Conservation (phyloP, 1,284 basidiomycete species). For the Uromyces viciae-fabae region DNA sequence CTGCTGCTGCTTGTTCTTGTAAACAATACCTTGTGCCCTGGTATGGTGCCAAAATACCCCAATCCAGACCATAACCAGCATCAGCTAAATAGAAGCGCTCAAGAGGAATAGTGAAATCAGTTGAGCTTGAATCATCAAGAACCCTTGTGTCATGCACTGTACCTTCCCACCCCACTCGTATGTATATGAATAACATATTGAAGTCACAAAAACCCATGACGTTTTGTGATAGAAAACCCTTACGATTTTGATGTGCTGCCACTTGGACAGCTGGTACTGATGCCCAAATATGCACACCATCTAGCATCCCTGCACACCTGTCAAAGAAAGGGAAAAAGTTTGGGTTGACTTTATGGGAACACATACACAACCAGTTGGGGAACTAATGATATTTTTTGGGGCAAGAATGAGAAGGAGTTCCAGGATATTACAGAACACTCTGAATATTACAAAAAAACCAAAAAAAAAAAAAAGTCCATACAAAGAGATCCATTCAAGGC, state of each 20-base stretch:
- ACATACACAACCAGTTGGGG: too few relatives aligned
- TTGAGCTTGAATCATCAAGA: conserved; percentile 49
- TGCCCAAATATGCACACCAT: conserved; percentile 56
- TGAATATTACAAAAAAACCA: too few relatives aligned
- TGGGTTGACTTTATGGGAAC: too few relatives aligned
- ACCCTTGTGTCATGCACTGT: conserved; percentile 54
- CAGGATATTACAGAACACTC: too few relatives aligned
- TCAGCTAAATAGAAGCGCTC: conserved; percentile 57
- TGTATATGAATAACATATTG: conserved; percentile 54
- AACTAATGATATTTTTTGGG: too few relatives aligned
- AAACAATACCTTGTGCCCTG: conserved; percentile 48
- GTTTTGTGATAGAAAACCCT: conserved; percentile 56
- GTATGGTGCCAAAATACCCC: conserved; percentile 52
- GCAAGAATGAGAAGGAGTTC: too few relatives aligned
- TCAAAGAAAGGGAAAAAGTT: conserved; percentile 57
- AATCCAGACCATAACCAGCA: conserved; percentile 55
- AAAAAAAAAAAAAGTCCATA: too few relatives aligned
- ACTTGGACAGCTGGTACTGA: conserved; percentile 49
- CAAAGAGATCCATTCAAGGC: too few relatives aligned
- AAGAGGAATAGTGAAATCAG: conserved; percentile 53
- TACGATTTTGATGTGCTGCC: conserved; percentile 52
- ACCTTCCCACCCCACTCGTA: conserved; percentile 56
- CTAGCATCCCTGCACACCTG: conserved; percentile 56
- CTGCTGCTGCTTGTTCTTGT: conserved; percentile 47
- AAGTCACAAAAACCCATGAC: conserved; percentile 53